These are phyloP conservation scores for Amniculicola lignicola DNA, from an alignment of 495 filamentous ascomycete species.

Conservation along the genomic window DNA sequence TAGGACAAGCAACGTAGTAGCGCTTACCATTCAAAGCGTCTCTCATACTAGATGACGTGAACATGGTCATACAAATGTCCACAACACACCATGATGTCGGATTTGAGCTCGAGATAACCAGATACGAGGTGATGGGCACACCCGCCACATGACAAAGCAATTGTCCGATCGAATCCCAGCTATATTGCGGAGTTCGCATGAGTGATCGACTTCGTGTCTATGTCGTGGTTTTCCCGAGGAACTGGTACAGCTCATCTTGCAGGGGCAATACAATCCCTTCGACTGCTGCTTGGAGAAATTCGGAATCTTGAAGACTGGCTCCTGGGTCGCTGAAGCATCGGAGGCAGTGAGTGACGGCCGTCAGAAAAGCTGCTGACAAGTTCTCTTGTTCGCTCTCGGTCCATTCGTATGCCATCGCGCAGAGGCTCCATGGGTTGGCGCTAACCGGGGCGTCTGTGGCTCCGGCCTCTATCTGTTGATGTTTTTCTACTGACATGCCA, in stretches of 20 bases:
- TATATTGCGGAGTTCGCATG: too few relatives aligned
- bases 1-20: too few relatives aligned
- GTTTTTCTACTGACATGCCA: slow-evolving; percentile 26
- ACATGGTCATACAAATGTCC: too few relatives aligned
- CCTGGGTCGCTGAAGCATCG: slow-evolving; percentile 32
- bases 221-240: slow-evolving; percentile 27
- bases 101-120: too few relatives aligned
- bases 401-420: slow-evolving; percentile 34
- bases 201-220: too few relatives aligned
- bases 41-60: too few relatives aligned
- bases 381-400: slow-evolving; percentile 31
- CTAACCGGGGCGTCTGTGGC: background rate
- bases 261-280: slow-evolving; percentile 32
- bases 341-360: slow-evolving; percentile 30
- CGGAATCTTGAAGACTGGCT: slow-evolving; percentile 25
- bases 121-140: too few relatives aligned
- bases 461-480: slow-evolving; percentile 13
- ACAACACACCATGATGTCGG: too few relatives aligned
- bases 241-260: slow-evolving; percentile 32
- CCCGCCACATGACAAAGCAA: too few relatives aligned
- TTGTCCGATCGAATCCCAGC: too few relatives aligned
- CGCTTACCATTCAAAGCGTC: too few relatives aligned
- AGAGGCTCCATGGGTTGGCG: slow-evolving; percentile 29
- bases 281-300: slow-evolving; percentile 32
- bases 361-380: slow-evolving; percentile 30